Conservation (phyloP, 1,284 basidiomycete genomes). For the Ustilago vetiveriae region DNA sequence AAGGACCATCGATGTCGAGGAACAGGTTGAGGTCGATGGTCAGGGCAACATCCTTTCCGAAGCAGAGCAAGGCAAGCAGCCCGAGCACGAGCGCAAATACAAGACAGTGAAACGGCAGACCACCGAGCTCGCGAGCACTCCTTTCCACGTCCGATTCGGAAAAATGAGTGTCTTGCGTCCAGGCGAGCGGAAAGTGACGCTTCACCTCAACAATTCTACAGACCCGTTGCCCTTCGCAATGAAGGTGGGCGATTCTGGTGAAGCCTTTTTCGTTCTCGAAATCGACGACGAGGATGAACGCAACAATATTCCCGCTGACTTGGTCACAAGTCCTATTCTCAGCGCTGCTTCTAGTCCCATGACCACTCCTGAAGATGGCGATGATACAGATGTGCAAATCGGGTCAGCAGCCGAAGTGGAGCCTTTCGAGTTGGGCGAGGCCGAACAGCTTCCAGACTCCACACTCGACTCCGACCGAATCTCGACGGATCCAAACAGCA, state of each 20-base stretch:
- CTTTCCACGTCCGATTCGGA: conserved; percentile 97
- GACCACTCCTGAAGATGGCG: conserved; percentile 10
- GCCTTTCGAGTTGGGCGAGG: conserved; percentile 52
- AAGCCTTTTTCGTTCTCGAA: conserved; percentile 98
- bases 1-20: conserved; percentile 70
- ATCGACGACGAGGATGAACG: conserved; percentile 75
- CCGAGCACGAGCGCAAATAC: conserved; percentile 36
- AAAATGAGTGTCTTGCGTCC: conserved; percentile 96
- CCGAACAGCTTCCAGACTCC: conserved; percentile 3
- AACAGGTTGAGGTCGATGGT: conserved; percentile 69
- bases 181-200: conserved; percentile 83
- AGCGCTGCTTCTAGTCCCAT: conserved; percentile 63
- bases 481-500: neutral
- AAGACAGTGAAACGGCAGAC: conserved; percentile 31
- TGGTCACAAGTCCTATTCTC: conserved; percentile 84
- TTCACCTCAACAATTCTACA: conserved; percentile 61
- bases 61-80: conserved; percentile 7
- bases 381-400: neutral
- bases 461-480: neutral
- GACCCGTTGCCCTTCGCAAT: conserved; percentile 86
- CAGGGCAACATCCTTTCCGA: conserved; percentile 22
- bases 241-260: conserved; percentile 98
- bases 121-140: conserved; percentile 83
- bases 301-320: conserved; percentile 83
- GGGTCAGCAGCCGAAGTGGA: conserved; percentile 39